Base-by-base conservation (phyloP, 192 early-diverging fungal species). In the Dimargaris xerosporica region DNA sequence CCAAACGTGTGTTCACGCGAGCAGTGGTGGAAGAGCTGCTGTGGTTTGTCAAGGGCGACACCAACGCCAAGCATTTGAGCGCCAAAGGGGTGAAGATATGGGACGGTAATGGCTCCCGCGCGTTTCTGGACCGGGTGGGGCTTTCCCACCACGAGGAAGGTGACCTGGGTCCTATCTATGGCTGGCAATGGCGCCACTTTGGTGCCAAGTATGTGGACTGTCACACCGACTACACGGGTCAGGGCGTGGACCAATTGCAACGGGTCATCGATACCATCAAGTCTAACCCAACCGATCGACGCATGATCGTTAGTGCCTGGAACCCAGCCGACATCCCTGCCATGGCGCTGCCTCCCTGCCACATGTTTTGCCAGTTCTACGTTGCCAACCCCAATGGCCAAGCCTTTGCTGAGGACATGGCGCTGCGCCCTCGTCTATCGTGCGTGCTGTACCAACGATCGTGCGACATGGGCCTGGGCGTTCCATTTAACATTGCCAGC, bases 151-250 rank as follows among this genome's bases (percentile, higher is more conserved):
- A 86, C 29, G 76, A 82, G 42, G 86, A 85, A 44, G 93, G 94
- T 17, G 96, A 96, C 61, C 66, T 99, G 28, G 95, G 95, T 0
- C 91, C 91, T 1, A 89, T 99, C 23, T 99, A 99, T 64, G 96
- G 96, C 16, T 99, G 93, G 73, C 96, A 99, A 66, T 99, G 96
- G 96, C 75, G 96, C 31, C 91, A 98, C 66, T 99, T 99, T 81
- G 96, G 96, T 0, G 96, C 96, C 0, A 67, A 85, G 54, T 99
- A 99, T 69, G 66, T 71, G 48, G 82, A 84, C 58, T 82, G 81
- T 39, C 84, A 96, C 63, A 78, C 81, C 0, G 91, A 96, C 63
- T 99, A 99, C 63, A 78, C 82, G 3, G 89, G 88, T 15, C 67
- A 88, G 67, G 96, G 96, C n/a, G 82, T 91, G 5, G 96, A 99